Conservation (phyloP, 2,329 filamentous ascomycete species). For the Trichoderma endophyticum region DNA sequence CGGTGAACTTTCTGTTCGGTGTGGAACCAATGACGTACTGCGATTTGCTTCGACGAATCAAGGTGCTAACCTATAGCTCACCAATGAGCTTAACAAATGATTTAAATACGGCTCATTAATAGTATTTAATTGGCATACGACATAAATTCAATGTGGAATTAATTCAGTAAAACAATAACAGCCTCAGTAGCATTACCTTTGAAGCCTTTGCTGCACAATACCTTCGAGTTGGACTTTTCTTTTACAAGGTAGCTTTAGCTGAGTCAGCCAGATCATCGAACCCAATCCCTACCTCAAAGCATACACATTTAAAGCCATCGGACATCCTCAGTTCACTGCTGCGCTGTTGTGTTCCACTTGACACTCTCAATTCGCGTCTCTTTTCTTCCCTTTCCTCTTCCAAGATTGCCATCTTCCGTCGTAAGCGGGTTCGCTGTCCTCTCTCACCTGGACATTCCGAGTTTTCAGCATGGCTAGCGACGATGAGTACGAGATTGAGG, state of each 20-base stretch:
- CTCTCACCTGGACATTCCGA: conserved; percentile 16
- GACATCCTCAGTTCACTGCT: neutral
- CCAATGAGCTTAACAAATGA: neutral
- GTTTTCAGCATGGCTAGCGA: conserved; percentile 53
- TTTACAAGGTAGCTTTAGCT: neutral
- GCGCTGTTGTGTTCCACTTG: conserved; percentile 1
- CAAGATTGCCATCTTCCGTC: neutral
- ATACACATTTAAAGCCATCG: neutral
- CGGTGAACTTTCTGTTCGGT: conserved; percentile 11
- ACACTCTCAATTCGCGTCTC: conserved; percentile 19
- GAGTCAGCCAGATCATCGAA: neutral
- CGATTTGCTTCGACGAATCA: neutral
- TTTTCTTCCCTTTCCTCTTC: conserved; percentile 4
- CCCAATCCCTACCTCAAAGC: neutral
- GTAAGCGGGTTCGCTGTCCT: neutral
- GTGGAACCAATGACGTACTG: conserved; percentile 16
- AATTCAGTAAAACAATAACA: neutral
- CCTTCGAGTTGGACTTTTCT: neutral
- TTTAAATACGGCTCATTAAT: neutral
- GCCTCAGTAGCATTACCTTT: no score
- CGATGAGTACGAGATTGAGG: conserved; percentile 57
- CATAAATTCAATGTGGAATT: no score
- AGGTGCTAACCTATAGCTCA: neutral
- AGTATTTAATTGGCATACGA: neutral
- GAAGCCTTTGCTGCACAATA: neutral